phyloP scores from a whole-genome alignment of 78 protist species.

The Creolimax fragrantissima region DNA sequence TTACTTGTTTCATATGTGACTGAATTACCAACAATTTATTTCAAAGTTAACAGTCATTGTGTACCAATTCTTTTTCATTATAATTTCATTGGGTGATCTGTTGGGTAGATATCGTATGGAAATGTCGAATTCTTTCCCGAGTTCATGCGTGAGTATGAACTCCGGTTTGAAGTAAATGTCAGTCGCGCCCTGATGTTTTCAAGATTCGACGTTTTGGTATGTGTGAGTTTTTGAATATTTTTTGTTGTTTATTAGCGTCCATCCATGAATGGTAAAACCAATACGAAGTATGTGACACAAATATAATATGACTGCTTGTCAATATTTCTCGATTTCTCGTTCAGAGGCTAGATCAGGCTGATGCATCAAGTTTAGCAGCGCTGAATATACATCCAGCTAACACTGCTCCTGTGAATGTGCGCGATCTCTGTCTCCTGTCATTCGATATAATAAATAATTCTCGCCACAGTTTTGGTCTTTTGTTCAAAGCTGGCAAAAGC shows the following conservation, averaged over 20 bases:
- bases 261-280: too few species aligned
- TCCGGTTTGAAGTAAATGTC: not conserved
- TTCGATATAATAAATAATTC: not conserved
- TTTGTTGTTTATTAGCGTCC: too few species aligned
- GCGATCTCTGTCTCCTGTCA: not conserved
- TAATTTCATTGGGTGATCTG: too few species aligned
- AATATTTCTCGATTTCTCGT: not conserved
- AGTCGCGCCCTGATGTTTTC: not conserved
- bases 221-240: too few species aligned
- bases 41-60: too few species aligned
- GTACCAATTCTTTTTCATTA: too few species aligned
- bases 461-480: not conserved
- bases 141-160: not conserved
- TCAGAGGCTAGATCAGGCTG: not conserved
- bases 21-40: too few species aligned
- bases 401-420: not conserved
- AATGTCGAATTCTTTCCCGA: not conserved
- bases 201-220: not conserved
- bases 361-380: not conserved
- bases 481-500: not conserved
- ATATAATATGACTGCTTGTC: too few species aligned
- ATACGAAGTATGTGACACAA: too few species aligned
- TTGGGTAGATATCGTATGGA: not conserved
- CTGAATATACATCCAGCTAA: not conserved
- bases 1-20: too few species aligned